A percentile compares a stretch with the other conserved stretches of the same genome.
phyloP scores from a whole-genome alignment of 1,139 yeast genomes.

The Debaryomyces udenii region DNA sequence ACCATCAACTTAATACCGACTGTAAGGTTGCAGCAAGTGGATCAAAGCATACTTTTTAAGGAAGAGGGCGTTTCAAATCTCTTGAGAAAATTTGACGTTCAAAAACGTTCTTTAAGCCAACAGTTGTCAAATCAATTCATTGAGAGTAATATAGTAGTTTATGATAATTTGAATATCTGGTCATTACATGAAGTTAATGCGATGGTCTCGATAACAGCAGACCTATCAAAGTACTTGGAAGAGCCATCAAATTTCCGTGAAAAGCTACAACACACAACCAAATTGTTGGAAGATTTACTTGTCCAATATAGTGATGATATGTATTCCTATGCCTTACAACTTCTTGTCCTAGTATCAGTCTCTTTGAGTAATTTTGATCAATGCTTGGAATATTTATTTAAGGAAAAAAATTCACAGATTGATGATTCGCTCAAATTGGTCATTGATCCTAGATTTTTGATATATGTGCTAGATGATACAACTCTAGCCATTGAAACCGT shows the following conservation, averaged over 20 bases:
- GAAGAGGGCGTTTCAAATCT: slow-evolving; percentile 11
- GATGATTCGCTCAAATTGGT: slow-evolving; percentile 11
- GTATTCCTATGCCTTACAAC: slow-evolving; percentile 17
- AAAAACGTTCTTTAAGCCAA: neutral
- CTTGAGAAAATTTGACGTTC: slow-evolving; percentile 11
- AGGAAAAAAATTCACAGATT: slow-evolving; percentile 14
- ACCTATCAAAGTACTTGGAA: slow-evolving; percentile 6
- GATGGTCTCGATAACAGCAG: slow-evolving; percentile 11
- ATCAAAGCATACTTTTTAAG: slow-evolving; percentile 8
- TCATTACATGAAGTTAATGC: slow-evolving; percentile 15
- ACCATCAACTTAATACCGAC: neutral
- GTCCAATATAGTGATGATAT: slow-evolving; percentile 15
- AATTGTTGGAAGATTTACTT: slow-evolving; percentile 11
- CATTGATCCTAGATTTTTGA: slow-evolving; percentile 20
- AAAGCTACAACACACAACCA: neutral
- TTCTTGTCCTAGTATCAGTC: slow-evolving; percentile 15
- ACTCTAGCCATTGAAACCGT: neutral
- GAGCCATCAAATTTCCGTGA: neutral
- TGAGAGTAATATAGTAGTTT: slow-evolving; percentile 16
- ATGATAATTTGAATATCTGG: slow-evolving; percentile 19
- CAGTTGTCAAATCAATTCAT: slow-evolving; percentile 3
- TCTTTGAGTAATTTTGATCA: slow-evolving; percentile 12
- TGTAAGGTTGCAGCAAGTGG: neutral
- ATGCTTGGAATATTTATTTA: slow-evolving; percentile 15
- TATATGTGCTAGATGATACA: slow-evolving; percentile 13